Base-by-base conservation (phyloP, 2,329 filamentous ascomycete species). In the Davidsoniella neocaledoniae region DNA sequence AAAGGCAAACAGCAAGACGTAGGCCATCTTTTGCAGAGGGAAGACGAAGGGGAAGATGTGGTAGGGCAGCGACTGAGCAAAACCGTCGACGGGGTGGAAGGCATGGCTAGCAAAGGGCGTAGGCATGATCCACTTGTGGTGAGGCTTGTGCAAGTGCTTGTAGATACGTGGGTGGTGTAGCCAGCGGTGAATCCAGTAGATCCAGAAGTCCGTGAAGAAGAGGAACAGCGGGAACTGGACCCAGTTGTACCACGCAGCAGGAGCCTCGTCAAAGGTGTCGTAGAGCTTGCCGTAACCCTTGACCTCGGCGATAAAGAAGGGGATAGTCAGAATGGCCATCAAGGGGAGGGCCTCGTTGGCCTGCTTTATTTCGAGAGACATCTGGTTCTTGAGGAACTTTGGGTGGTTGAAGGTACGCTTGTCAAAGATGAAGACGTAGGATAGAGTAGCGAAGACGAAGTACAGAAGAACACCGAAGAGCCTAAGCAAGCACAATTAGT, bases 101-200 rank as follows among this genome's bases (percentile, higher is more conserved):
- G 90, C 90, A 62, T 94, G 84, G 58, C 82, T 87, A 40, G 90
- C 88, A 63, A 78, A 95, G 0, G 90, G 90, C 2, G 86, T 94
- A 2, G 90, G 90, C 86, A 95, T 93, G 67, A 96, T 95, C 90
- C 90, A 96, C 71, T 94, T 95, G 79, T 96, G 90, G 68, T 96
- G 90, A 56, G 87, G 82, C 77, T 96, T 96, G 76, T 96, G 90
- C 46, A 95, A 73, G 57, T 72, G 71, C 71, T 88, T 93, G 76
- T 96, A 96, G 57, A 66, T 58, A 48, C 68, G 61, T 14, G 84
- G 84, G 65, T 87, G 81, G 67, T 94, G 87, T 54, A 93, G 74
- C 51, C 77, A 82, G 51, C 87, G 82, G 69, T 94, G 87, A 59
- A 93, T 90, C 74, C 83, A 86, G 73, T 94, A 94, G 68, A 94